phyloP scores from a whole-genome alignment of 148 eudicot species.

The Chenopodium album region DNA sequence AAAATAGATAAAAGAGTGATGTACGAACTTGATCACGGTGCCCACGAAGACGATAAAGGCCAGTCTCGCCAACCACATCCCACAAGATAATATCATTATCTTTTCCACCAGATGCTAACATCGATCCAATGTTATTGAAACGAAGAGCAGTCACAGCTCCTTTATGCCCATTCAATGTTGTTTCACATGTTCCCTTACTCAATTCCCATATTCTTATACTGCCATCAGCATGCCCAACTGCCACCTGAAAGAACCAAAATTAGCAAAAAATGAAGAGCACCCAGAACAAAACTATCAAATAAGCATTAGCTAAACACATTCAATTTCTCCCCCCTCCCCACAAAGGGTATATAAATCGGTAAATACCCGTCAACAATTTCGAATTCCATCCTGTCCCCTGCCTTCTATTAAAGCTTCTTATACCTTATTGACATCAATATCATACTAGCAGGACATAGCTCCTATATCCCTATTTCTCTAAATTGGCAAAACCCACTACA shows the following conservation, averaged over 20 bases:
- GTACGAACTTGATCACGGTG: constrained; percentile 90
- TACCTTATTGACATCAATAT: constrained; percentile 1
- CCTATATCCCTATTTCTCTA: too few species aligned
- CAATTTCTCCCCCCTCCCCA: background rate
- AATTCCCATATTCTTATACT: constrained; percentile 89
- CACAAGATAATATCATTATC: constrained; percentile 89
- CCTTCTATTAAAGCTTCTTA: background rate
- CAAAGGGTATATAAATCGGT: background rate
- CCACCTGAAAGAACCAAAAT: constrained; percentile 48
- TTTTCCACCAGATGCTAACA: constrained; percentile 94
- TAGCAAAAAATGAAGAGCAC: background rate
- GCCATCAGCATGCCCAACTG: constrained; percentile 95
- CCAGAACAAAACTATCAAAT: background rate
- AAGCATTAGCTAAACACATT: background rate
- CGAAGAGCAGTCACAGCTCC: constrained; percentile 79
- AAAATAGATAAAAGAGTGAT: background rate
- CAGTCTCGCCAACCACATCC: constrained; percentile 97
- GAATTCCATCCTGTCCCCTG: background rate
- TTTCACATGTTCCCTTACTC: constrained; percentile 74
- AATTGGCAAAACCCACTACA: background rate
- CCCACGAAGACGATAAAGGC: constrained; percentile 90
- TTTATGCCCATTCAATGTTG: constrained; percentile 94
- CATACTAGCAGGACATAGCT: background rate
- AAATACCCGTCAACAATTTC: background rate
- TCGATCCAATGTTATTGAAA: constrained; percentile 72